These are phyloP conservation scores for Coemansia brasiliensis DNA, from an alignment of 192 early-diverging fungal genomes.

Conservation along the genomic window DNA sequence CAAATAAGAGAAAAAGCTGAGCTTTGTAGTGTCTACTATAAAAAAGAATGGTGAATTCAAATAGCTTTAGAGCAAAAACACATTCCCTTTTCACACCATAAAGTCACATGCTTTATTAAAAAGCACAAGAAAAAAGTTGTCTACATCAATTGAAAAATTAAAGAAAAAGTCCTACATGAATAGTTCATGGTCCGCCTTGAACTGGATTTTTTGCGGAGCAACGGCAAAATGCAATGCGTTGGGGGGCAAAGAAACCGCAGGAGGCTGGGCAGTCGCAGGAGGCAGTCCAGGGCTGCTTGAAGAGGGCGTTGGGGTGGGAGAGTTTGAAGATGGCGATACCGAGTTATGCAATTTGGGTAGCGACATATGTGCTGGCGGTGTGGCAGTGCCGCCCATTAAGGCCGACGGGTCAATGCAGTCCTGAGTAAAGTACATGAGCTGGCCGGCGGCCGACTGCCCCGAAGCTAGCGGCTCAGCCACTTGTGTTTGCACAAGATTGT, in stretches of 20 bases:
- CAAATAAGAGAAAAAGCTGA: conserved; percentile 5
- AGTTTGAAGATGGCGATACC: conserved; percentile 25
- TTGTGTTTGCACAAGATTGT: no score
- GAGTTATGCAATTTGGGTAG: conserved; percentile 34
- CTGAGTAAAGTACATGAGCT: conserved; percentile 21
- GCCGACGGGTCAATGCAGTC: conserved; percentile 41
- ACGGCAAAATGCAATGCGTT: conserved; percentile 37
- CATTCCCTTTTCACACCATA: no score
- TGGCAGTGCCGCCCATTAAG: conserved; percentile 15
- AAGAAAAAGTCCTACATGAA: conserved; percentile 35
- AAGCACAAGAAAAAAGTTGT: conserved; percentile 1
- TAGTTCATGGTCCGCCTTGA: conserved; percentile 44
- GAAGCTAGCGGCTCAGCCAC: neutral
- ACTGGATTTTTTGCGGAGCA: conserved; percentile 48
- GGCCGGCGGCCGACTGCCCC: neutral
- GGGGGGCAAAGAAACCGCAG: conserved; percentile 2
- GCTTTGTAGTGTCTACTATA: no score
- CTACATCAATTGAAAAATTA: neutral
- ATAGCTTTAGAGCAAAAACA: no score
- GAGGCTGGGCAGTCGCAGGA: conserved; percentile 4
- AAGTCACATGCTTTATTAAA: neutral
- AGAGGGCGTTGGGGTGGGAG: conserved; percentile 45
- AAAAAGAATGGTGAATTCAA: neutral
- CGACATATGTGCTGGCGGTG: conserved; percentile 20
- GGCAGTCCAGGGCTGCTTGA: conserved; percentile 25